These are phyloP conservation scores for Penicillium coffeae DNA, from an alignment of 495 filamentous ascomycete species.

Conservation along the genomic window DNA sequence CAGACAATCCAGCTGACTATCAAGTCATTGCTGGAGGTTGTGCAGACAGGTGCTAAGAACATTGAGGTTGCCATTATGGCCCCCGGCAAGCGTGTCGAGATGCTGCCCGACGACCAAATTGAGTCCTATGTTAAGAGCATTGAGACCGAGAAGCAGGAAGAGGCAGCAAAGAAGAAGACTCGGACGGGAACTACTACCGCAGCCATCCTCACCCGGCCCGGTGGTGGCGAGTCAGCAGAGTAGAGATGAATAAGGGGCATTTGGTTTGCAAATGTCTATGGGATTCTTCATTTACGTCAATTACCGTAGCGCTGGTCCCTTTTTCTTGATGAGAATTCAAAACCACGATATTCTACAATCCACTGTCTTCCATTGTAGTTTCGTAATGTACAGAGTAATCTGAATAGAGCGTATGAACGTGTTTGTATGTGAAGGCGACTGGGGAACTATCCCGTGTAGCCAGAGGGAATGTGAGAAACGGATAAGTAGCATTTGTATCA, in stretches of 20 bases:
- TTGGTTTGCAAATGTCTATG: constrained; percentile 2
- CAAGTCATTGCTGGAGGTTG: constrained; percentile 96
- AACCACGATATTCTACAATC: constrained; percentile 21
- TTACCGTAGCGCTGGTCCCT: constrained; percentile 30
- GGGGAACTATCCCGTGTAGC: too few relatives aligned
- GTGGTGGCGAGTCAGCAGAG: constrained; percentile 42
- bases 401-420: constrained; percentile 4
- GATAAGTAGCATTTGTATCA: constrained; percentile 22
- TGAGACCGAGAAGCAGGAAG: constrained; percentile 98
- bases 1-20: constrained; percentile 95
- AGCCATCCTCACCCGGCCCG: constrained; percentile 68
- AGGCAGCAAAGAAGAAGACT: constrained; percentile 94
- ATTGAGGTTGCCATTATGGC: constrained; percentile 99
- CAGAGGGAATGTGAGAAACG: not conserved
- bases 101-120: constrained; percentile 92
- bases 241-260: constrained; percentile 10
- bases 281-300: constrained; percentile 19
- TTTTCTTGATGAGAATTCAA: constrained; percentile 22
- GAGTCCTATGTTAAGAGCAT: constrained; percentile 97
- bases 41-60: constrained; percentile 98
- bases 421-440: not conserved
- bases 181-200: constrained; percentile 73
- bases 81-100: constrained; percentile 86
- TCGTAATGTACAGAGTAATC: constrained; percentile 16
- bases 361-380: not conserved